Evolutionary conservation across 305 asterid species (phyloP), one percentile per base, ranked within the genome.

Genomic region (Solanum chacoense): DNA sequence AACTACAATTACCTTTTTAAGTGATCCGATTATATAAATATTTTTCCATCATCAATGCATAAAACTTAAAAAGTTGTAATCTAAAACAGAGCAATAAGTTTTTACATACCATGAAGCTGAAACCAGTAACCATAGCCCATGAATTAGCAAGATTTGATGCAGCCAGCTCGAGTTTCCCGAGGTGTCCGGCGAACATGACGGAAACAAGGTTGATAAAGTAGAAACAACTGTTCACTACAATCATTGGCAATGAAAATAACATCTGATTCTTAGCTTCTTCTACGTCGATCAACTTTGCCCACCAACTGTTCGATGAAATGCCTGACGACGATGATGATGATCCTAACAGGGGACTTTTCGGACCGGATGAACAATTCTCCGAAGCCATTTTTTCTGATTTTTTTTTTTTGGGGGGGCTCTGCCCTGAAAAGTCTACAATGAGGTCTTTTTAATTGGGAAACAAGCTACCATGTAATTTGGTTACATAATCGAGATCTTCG

Each of bases 181-280:
- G 93, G 88, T 96, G 99, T 84, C 99, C 99, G 86, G 95, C 98
- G 87, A 94, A 96, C 99, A 96, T 95, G 18, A 96, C 97, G 0
- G 99, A 94, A 55, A 94, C 92, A 5, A 95, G 91, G 32, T 95
- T 96, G 55, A 96, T 94, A 84, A 93, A 91, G 55, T 94, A 93
- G 72, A 92, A 93, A 18, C 94, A 89, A 28, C 94, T 90, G 84
- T 92, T 94, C 11, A 97, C 95, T 4, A 95, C 85, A 55, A 93
- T 92, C 96, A 95, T 92, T 0, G 99, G 98, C n/a, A 96, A 59
- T 0, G 98, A 91, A 88, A 95, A 92, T 11, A 91, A 10, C 2
- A 90, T 77, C 91, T 96, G 98, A 35, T 83, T 91, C 90, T 93
- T 94, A 5, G 98, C 95, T 87, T 96, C 98, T 71, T 85, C 91